Base-by-base conservation (phyloP, 164 flowering plant genomes). In the Sedum album region DNA sequence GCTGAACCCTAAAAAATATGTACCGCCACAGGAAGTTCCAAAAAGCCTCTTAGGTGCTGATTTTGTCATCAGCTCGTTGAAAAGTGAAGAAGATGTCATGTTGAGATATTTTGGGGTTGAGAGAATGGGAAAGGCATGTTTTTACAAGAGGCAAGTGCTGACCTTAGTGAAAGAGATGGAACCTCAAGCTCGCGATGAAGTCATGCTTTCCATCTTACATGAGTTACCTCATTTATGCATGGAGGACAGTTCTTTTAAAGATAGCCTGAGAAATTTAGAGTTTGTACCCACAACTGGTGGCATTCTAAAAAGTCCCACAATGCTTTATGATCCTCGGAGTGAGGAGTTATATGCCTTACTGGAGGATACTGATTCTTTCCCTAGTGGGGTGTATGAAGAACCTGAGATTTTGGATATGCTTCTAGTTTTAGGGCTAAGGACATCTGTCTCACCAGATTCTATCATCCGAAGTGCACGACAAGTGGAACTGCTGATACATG, bases 241-340 rank as follows among this genome's bases (percentile, higher is more conserved):
- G 44, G 97, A 87, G 75, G 98, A 94, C 66, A 14, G 79, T 67
- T 74, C 82, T 57, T 77, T 94, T 11, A 82, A 81, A 72, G 97
- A 88, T 48, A 42, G 31, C 71, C 71, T 94, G 80, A 82, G 76
- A 73, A 85, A 78, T 62, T 74, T 89, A 81, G 88, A 89, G 55
- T 94, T 94, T 81, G 80, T 94, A 23, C 93, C 96, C 25, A 88
- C 93, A 9, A 26, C 33, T 48, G 75, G 78, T 72, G 95, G 95
- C 73, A 66, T 71, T 68, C 68, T 87, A 20, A 87, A 77, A 74
- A 74, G 82, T 75, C 96, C 98, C 23, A 57, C 80, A 23, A 73
- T 71, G 68, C 71, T 94, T 30, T 89, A 91, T 82, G 98, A 94
- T 87, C 98, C 97, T 72, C 91, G 98, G 28, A 87, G 82, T 79